Percentiles rank a stretch among this genome's conserved stretches.
Evolutionary conservation across 2,329 filamentous ascomycete genomes (phyloP).

Genomic region (Hypoxylon sp.): DNA sequence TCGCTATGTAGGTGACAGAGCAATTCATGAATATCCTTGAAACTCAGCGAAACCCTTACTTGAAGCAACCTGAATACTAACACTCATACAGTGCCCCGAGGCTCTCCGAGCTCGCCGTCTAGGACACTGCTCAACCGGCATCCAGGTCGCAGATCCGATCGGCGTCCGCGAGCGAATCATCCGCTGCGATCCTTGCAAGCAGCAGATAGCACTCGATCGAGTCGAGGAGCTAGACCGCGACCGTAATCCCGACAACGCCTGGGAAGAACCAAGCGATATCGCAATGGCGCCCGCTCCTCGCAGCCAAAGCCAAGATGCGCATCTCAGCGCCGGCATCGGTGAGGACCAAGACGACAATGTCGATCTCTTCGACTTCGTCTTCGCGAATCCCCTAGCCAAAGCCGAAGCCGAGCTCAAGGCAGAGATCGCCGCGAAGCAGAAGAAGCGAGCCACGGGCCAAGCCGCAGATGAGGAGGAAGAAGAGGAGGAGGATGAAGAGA

Average conservation of each 20-base stretch:
- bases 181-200: too few species aligned
- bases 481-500: conserved; percentile 5
- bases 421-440: too few species aligned
- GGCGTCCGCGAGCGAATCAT: not conserved
- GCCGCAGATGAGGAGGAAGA: not conserved
- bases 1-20: not conserved
- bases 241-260: not conserved
- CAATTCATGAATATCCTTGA: too few species aligned
- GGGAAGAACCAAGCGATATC: not conserved
- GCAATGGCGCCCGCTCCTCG: not conserved
- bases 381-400: conserved; percentile 6
- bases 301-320: not conserved
- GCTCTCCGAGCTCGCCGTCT: not conserved
- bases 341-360: not conserved
- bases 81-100: not conserved
- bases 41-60: not conserved
- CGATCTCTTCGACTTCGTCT: conserved; percentile 18
- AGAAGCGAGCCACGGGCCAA: not conserved
- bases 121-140: not conserved
- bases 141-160: not conserved
- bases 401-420: not conserved
- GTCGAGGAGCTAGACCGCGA: not conserved
- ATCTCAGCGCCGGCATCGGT: too few species aligned
- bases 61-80: not conserved
- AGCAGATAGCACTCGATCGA: too few species aligned